Conservation (phyloP, 2,329 filamentous ascomycete species). For the Fusarium oligoseptatum region DNA sequence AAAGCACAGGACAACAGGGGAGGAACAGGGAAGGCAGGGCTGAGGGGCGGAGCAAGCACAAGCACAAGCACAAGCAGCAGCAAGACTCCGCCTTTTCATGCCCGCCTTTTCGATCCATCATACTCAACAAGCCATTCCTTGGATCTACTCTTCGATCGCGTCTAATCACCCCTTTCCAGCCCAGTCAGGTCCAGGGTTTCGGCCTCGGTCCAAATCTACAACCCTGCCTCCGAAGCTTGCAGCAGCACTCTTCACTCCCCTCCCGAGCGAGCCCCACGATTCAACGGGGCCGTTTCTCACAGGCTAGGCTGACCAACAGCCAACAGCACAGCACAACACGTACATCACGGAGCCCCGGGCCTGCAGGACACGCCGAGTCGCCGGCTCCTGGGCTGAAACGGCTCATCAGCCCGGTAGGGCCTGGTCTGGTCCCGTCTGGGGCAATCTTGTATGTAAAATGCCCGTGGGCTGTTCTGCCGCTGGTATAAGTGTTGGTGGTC, state of each 20-base stretch:
- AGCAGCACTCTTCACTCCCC: neutral
- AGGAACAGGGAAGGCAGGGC: neutral
- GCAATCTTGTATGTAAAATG: neutral
- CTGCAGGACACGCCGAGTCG: neutral
- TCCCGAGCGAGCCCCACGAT: neutral
- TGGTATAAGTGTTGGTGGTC: conserved; percentile 1
- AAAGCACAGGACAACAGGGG: neutral
- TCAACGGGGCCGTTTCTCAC: neutral
- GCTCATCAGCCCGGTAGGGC: neutral
- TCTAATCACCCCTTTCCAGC: neutral
- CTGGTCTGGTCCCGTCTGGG: neutral
- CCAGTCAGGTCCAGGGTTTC: neutral
- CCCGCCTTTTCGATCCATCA: neutral
- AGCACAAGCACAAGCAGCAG: neutral
- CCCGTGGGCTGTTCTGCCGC: neutral
- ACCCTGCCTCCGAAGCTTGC: neutral
- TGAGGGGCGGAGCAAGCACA: neutral
- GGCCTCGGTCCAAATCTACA: neutral
- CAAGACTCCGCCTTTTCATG: neutral
- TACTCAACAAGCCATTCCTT: neutral
- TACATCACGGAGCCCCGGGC: neutral
- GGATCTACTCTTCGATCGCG: neutral
- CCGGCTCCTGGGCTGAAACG: conserved; percentile 3
- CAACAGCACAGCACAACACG: neutral
- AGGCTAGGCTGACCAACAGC: neutral